Base-by-base conservation (phyloP, 2,329 filamentous ascomycete species). In the Cryphonectria radicalis region DNA sequence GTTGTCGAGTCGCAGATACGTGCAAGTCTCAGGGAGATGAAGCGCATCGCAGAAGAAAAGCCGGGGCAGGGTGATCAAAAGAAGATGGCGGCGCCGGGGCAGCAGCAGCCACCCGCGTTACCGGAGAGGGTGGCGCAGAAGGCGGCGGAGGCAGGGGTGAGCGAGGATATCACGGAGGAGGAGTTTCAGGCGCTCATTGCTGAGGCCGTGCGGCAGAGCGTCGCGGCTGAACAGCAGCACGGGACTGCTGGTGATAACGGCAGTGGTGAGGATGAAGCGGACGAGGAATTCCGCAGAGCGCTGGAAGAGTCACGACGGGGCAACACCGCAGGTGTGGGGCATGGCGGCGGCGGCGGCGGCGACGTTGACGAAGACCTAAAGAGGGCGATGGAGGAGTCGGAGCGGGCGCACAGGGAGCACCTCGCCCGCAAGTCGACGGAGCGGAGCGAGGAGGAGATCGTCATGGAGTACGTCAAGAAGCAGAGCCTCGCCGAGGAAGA, bases 381-480 rank as follows among this genome's bases (percentile, higher is more conserved):
- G 55, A 83, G 80, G 13, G 87, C 83, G 1, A 80, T 89, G 50
- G 83, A 83, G 64, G 84, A 83, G 67, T 86, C 84, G 0, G 82
- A 84, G 74, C 79, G 80, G 10, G 82, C 81, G 17, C 84, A 87
- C 35, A 79, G 80, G 67, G 79, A 84, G 46, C 80, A 86, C 68
- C 76, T 84, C 74, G 80, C 81, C 60, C 80, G 82, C 37, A 28
- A 43, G 25, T 59, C 70, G 37, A 63, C 70, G 4, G 80, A 83
- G 50, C 78, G 80, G 76, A 88, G 85, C 0, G 92, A 94, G 77
- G 92, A 95, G 77, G 88, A 93, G 70, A 89, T 92, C 71, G 88
- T 94, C 11, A 79, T 95, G 78, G 91, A 94, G 76, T 94, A 93
- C 79, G 86, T 94, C 57, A 92, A 91, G 84, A 92, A 90, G 82